Evolutionary conservation across 2,329 filamentous ascomycete genomes (phyloP), one percentile per base, ranked within the genome.

Genomic region (Penicillium palitans): DNA sequence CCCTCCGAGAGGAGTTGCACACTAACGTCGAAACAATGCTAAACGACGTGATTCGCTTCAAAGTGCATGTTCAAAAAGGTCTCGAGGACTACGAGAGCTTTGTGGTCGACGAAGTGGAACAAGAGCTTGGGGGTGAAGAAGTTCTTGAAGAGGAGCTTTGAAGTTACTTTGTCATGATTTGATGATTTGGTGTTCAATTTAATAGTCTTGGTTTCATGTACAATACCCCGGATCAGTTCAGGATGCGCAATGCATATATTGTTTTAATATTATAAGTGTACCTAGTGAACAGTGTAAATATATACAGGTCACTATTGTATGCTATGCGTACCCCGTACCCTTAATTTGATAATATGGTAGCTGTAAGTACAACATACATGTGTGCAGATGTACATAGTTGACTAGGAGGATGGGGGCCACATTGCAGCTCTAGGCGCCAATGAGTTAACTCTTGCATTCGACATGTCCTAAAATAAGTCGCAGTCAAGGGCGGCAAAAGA

Each of bases 11-110:
- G 74, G 93, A 98, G 74, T 82, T 99, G n/a, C 95, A 99, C 75
- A 96, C 92, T 0, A 93, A 97, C 74, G 91, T 97, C 68, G 95
- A 97, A 78, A 89, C 88, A 68, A 96, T 98, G 85, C 80, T 99
- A 60, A 96, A 97, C 78, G 93, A 98, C 72, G 90, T 97, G 61
- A 96, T 98, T 79, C 93, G 96, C 71, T 98, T 99, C 85, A 99
- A 99, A 79, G 90, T 99, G 64, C 93, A 98, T 71, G 83, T 99
- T 52, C 95, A 99, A 76, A 93, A 92, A 78, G 89, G 87, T 59
- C 80, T 99, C 54, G 93, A 97, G 72, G 91, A 95, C 70, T 98
- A 96, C 74, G 95, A 99, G 77, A 87, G 88, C 56, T 96, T 97
- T 72, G 91, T 97, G 7, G 88, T 90, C 2, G 90, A 96, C 65